Evolutionary conservation across 805 yeast genomes (phyloP), one percentile per base, ranked within the genome.

Genomic region (Ogataea nitratoaversa): DNA sequence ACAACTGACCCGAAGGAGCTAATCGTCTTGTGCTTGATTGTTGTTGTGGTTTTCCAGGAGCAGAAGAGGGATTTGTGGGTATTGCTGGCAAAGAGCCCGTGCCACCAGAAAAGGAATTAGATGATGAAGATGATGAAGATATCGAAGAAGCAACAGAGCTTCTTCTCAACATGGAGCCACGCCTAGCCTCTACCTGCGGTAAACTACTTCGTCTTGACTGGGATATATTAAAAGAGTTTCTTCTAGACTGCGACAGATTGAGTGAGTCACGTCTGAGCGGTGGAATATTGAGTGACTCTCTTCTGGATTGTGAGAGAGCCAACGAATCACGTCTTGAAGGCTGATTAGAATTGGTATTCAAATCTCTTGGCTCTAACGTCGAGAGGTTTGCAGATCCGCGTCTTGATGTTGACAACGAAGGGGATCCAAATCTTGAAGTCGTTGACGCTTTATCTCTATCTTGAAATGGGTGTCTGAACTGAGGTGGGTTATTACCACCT

Each of bases 401-500:
- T 47, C 74, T 60, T 3, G 54, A 41, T 2, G 48, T 37, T 11
- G 51, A 38, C 19, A 42, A 20, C 4, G 36, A 34, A 3, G 50
- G 46, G 4, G 55, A 48, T 2, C 49, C 48, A 8, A 46, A 38
- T 22, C 49, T 43, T 7, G 49, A 36, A 13, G 32, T 22, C 5
- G 60, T 40, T 11, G 46, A 44, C 2, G 46, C 8, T 7, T 44
- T 29, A 13, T 46, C 49, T 20, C 50, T 50, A 1, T 81, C 85
- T 54, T 81, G 87, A 54, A 83, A 84, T 0, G 91, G 91, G 13
- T 78, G 66, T 53, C 93, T 69, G 56, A 84, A 84, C 35, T 65
- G 72, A 2, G 84, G 84, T 2, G 70, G 64, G n/a, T 27, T 34
- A 19, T 32, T 36, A 14, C 43, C 20, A 29, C 25, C n/a, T 3